phyloP scores from a whole-genome alignment of 106 monocot species.

The Cymbidium sinense region DNA sequence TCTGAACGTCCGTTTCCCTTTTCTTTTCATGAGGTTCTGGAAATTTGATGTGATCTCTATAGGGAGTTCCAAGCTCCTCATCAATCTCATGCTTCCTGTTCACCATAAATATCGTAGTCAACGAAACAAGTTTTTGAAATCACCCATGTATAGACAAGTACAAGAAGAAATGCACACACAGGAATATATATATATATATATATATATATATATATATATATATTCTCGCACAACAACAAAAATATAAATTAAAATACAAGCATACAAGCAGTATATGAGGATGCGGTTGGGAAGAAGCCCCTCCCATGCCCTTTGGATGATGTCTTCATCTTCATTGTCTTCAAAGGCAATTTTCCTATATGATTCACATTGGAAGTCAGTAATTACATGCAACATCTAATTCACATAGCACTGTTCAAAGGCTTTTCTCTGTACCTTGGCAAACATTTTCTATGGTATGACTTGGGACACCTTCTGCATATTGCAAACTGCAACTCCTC shows the following conservation, averaged over 20 bases:
- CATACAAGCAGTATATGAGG: slow-evolving; percentile 82
- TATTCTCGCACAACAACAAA: no score
- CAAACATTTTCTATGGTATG: slow-evolving; percentile 94
- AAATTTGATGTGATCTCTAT: slow-evolving; percentile 63
- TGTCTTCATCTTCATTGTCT: slow-evolving; percentile 31
- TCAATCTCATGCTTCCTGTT: slow-evolving; percentile 68
- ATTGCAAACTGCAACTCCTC: slow-evolving; percentile 77
- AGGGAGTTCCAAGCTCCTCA: slow-evolving; percentile 44
- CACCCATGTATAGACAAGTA: background rate
- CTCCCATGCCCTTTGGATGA: slow-evolving; percentile 69
- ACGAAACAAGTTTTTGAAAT: background rate
- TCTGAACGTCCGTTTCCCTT: slow-evolving; percentile 11
- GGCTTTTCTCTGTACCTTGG: slow-evolving; percentile 45
- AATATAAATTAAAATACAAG: background rate
- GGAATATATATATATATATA: no score
- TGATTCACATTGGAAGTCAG: background rate
- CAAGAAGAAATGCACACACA: background rate
- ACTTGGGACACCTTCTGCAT: slow-evolving; percentile 85
- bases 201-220: no score
- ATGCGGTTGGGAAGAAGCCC: slow-evolving; percentile 69
- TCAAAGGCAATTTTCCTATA: slow-evolving; percentile 45
- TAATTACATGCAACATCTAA: background rate
- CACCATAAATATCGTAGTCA: background rate
- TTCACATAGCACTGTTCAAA: slow-evolving; percentile 2
- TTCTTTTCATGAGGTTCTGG: slow-evolving; percentile 28